A percentile compares a stretch with the other conserved stretches of the same genome.
These are phyloP conservation scores for Alectoria sarmentosa DNA, from an alignment of 495 filamentous ascomycete species.

Conservation along the genomic window DNA sequence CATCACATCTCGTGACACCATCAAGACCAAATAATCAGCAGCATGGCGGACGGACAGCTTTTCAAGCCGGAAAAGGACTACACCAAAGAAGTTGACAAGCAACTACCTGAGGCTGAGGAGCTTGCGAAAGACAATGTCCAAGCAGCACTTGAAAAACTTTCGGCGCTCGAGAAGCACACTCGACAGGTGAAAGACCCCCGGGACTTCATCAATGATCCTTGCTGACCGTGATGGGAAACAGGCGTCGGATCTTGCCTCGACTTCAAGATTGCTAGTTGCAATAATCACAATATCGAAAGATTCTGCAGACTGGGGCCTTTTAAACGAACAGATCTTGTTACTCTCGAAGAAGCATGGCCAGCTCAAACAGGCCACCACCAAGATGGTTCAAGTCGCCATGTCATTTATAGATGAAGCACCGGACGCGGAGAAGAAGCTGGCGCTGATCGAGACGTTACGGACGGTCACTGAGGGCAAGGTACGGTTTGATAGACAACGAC, in stretches of 20 bases:
- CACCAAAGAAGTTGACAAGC: conserved; percentile 85
- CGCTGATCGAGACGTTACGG: conserved; percentile 87
- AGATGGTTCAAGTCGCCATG: conserved; percentile 98
- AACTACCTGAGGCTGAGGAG: conserved; percentile 80
- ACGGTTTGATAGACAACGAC: conserved; percentile 2
- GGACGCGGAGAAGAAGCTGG: conserved; percentile 75
- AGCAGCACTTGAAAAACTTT: conserved; percentile 86
- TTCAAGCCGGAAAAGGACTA: conserved; percentile 69
- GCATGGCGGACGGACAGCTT: conserved; percentile 52
- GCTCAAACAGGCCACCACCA: conserved; percentile 96
- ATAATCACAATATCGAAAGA: conserved; percentile 95
- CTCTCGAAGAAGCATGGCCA: conserved; percentile 99
- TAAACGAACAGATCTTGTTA: conserved; percentile 93
- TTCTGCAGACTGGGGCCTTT: conserved; percentile 79
- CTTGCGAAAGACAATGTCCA: conserved; percentile 81
- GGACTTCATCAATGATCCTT: not conserved
- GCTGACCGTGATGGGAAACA: conserved; percentile 30
- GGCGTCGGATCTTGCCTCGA: conserved; percentile 93
- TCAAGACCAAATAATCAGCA: not conserved
- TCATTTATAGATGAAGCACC: conserved; percentile 77
- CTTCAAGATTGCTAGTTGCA: conserved; percentile 74
- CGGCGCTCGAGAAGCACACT: conserved; percentile 87
- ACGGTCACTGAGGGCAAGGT: conserved; percentile 98
- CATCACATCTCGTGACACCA: not conserved
- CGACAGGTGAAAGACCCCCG: conserved; percentile 61